phyloP scores from a whole-genome alignment of 441 rosid genomes.

The Euphorbia schlechtendalii region DNA sequence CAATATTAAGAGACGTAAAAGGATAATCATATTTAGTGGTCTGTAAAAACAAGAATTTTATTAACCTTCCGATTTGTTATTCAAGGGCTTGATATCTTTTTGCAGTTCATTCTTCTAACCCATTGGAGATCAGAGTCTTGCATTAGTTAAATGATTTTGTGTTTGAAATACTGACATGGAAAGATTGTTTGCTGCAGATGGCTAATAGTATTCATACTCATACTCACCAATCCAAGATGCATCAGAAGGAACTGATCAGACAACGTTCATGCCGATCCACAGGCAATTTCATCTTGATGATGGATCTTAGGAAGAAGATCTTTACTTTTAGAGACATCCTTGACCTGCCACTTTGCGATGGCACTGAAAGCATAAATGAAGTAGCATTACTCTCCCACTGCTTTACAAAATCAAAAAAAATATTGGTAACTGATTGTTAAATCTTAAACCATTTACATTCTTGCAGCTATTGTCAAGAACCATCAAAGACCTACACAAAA shows the following conservation, averaged over 20 bases:
- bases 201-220: no score
- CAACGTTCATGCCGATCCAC: slow-evolving; percentile 32
- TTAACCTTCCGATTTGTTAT: no score
- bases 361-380: slow-evolving; percentile 43
- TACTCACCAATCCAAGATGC: slow-evolving; percentile 22
- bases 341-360: slow-evolving; percentile 52
- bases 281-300: slow-evolving; percentile 46
- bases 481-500: slow-evolving; percentile 56
- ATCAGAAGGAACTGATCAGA: slow-evolving; percentile 27
- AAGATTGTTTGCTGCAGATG: slow-evolving; percentile 20
- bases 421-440: not conserved
- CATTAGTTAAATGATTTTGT: not conserved
- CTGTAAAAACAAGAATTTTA: no score
- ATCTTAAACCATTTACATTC: slow-evolving; percentile 11
- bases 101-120: no score
- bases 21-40: not conserved
- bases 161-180: slow-evolving; percentile 10
- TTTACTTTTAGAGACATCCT: slow-evolving; percentile 58
- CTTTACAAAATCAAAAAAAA: not conserved
- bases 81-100: not conserved
- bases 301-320: slow-evolving; percentile 67
- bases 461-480: slow-evolving; percentile 59
- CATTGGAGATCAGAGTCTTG: no score
- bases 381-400: slow-evolving; percentile 27
- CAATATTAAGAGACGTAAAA: not conserved